phyloP scores from a whole-genome alignment of 1,139 yeast species.

The Pichia cactophila region DNA sequence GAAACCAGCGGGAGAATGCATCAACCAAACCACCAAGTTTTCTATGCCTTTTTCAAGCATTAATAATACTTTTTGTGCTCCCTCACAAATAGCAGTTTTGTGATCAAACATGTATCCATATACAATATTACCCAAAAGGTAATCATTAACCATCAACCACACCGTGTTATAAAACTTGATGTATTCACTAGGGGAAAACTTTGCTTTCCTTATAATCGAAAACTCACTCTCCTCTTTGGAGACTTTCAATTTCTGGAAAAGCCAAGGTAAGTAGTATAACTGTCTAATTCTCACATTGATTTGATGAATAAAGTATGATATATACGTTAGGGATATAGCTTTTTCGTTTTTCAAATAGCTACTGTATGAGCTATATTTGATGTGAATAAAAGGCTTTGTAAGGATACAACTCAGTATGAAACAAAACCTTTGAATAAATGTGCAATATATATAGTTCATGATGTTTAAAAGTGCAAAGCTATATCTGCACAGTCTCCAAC shows the following conservation, averaged over 20 bases:
- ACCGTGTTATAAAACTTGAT: constrained; percentile 80
- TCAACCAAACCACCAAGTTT: constrained; percentile 60
- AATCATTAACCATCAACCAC: constrained; percentile 82
- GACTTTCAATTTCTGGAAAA: constrained; percentile 50
- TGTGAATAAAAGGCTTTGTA: constrained; percentile 9
- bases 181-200: constrained; percentile 56
- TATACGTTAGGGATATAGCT: constrained; percentile 6
- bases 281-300: constrained; percentile 73
- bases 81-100: background rate
- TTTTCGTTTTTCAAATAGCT: background rate
- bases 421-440: constrained; percentile 11
- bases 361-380: constrained; percentile 2
- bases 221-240: constrained; percentile 24
- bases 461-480: constrained; percentile 1
- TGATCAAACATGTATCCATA: constrained; percentile 15
- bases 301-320: constrained; percentile 51
- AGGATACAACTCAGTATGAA: constrained; percentile 5
- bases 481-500: background rate
- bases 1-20: constrained; percentile 90
- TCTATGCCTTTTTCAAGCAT: constrained; percentile 35
- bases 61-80: constrained; percentile 1
- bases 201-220: constrained; percentile 28
- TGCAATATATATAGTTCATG: constrained; percentile 8
- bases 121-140: constrained; percentile 62
- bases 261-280: constrained; percentile 72